These are phyloP conservation scores for Papiliotrema laurentii DNA, from an alignment of 1,284 basidiomycete genomes.

Conservation along the genomic window DNA sequence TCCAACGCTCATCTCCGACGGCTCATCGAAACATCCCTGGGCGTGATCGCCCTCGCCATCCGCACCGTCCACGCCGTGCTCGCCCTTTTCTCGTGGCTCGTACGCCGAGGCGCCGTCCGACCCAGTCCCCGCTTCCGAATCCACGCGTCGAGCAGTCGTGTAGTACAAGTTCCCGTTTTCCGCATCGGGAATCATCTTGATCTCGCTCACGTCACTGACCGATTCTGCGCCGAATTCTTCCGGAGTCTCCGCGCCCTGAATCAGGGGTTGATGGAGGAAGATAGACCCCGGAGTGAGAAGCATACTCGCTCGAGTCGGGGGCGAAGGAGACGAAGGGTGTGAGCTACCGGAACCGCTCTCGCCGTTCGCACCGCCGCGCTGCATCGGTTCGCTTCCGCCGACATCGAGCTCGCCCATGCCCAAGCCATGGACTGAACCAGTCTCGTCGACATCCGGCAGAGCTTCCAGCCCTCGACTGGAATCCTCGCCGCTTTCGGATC, in stretches of 20 bases:
- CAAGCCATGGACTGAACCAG: neutral
- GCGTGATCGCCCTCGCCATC: too few species aligned
- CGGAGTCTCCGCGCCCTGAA: neutral
- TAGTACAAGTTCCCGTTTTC: conserved; percentile 14
- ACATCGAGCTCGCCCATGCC: conserved; percentile 3
- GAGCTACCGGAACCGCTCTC: neutral
- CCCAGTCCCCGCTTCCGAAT: neutral
- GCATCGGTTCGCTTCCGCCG: neutral
- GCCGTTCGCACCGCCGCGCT: neutral
- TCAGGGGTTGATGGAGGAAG: neutral
- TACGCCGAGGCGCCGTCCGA: neutral
- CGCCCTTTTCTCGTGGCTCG: neutral
- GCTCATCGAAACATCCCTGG: too few species aligned
- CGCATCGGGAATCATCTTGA: conserved; percentile 7
- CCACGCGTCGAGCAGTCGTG: neutral
- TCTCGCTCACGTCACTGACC: neutral
- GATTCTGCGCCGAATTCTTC: neutral
- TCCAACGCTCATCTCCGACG: too few species aligned
- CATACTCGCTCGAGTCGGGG: conserved; percentile 1
- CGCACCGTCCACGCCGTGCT: too few species aligned
- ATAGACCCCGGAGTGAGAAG: conserved; percentile 3
- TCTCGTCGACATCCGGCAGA: conserved; percentile 7
- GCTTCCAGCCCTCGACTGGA: conserved; percentile 14
- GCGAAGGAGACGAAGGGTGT: conserved; percentile 6
- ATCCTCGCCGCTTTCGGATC: neutral